Percentiles rank a stretch among this genome's conserved stretches.
Evolutionary conservation across 768 basidiomycete species (phyloP).

Genomic region (Kwoniella europaea): DNA sequence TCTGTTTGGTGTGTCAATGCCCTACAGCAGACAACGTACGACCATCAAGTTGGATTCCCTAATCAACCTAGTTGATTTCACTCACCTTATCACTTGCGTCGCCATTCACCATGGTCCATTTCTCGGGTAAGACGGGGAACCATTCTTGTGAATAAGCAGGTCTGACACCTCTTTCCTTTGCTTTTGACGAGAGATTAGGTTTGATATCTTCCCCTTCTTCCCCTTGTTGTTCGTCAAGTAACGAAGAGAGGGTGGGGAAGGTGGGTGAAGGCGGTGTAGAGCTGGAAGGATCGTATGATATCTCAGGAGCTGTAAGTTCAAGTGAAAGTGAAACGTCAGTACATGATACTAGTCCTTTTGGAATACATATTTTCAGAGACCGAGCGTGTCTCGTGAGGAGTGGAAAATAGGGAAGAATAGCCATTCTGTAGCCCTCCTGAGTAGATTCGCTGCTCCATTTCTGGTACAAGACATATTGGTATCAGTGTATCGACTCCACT

Average conservation of each 20-base stretch:
- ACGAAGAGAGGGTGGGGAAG: not conserved
- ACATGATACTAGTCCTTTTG: not conserved
- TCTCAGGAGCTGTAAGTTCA: not conserved
- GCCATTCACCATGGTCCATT: conserved; percentile 32
- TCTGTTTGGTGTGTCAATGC: not conserved
- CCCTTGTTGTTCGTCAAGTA: not conserved
- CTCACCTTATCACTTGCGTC: not conserved
- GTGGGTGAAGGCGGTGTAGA: conserved; percentile 20
- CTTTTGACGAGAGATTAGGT: conserved; percentile 24
- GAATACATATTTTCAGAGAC: too few relatives aligned
- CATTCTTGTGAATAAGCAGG: conserved; percentile 35
- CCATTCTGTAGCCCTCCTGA: too few relatives aligned
- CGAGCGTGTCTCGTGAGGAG: too few relatives aligned
- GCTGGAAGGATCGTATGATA: not conserved
- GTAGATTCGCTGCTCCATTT: too few relatives aligned
- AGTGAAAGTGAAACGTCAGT: not conserved
- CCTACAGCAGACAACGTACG: not conserved
- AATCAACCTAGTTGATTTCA: not conserved
- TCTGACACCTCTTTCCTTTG: conserved; percentile 14
- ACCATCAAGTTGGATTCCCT: not conserved
- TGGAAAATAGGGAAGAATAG: too few relatives aligned
- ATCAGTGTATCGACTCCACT: not conserved
- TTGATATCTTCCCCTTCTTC: conserved; percentile 24
- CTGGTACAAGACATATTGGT: too few relatives aligned
- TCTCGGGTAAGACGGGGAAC: conserved; percentile 35